Evolutionary conservation across 805 yeast species (phyloP).

Genomic region (Ogataea polymorpha): DNA sequence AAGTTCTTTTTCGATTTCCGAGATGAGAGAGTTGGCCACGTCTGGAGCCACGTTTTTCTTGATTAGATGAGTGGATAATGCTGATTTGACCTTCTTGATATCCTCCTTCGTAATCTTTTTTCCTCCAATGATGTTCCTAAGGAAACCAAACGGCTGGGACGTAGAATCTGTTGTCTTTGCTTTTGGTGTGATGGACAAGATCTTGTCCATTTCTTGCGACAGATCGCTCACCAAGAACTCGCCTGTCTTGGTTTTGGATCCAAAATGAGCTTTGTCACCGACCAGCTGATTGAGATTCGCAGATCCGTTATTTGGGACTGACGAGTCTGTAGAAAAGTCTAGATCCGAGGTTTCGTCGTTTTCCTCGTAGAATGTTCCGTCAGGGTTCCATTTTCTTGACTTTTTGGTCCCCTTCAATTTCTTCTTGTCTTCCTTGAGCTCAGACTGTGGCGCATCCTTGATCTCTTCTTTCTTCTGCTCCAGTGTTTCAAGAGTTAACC

Average conservation of each 20-base stretch:
- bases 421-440: conserved; percentile 16
- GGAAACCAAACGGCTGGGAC: conserved; percentile 52
- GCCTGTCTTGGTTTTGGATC: conserved; percentile 45
- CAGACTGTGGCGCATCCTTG: conserved; percentile 4
- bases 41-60: conserved; percentile 89
- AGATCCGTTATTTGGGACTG: conserved; percentile 14
- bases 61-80: conserved; percentile 72
- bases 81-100: conserved; percentile 58
- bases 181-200: conserved; percentile 29
- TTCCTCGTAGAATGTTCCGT: conserved; percentile 52
- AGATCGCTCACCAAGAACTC: conserved; percentile 66
- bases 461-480: conserved; percentile 19
- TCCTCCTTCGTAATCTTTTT: conserved; percentile 62
- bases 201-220: conserved; percentile 47
- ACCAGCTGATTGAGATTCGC: conserved; percentile 31
- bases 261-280: conserved; percentile 42
- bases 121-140: conserved; percentile 64
- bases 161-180: conserved; percentile 24
- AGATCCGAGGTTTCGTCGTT: conserved; percentile 39
- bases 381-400: conserved; percentile 64
- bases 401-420: conserved; percentile 33
- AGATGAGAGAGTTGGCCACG: conserved; percentile 71
- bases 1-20: conserved; percentile 65
- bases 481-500: conserved; percentile 33
- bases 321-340: conserved; percentile 49